Evolutionary conservation across 139 green algal genomes (phyloP).

Genomic region (Auxenochlorella protothecoides): DNA sequence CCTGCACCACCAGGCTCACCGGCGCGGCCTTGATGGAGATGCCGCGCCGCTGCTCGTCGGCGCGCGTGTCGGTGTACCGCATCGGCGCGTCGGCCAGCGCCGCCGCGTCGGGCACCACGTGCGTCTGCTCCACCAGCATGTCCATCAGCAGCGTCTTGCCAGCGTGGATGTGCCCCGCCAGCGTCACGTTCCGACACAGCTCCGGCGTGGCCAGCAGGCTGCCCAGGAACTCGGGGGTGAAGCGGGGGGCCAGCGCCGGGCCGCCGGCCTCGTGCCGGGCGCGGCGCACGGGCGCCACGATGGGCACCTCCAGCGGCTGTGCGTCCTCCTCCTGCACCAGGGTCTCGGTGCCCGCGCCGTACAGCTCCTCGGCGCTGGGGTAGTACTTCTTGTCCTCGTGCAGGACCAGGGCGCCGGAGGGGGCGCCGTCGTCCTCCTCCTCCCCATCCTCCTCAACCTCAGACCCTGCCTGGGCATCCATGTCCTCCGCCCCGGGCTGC

Average conservation of each 20-base stretch:
- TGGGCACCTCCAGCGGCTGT: slow-evolving; percentile 91
- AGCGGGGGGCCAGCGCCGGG: slow-evolving; percentile 37
- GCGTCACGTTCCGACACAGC: slow-evolving; percentile 78
- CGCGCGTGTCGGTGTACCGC: slow-evolving; percentile 89
- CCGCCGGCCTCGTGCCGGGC: background rate
- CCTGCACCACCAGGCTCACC: slow-evolving; percentile 82
- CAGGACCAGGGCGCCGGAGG: slow-evolving; percentile 64
- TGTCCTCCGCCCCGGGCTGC: slow-evolving; percentile 20
- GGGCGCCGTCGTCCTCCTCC: slow-evolving; percentile 31
- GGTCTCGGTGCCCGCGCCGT: slow-evolving; percentile 80
- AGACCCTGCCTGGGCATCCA: background rate
- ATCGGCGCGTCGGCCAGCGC: slow-evolving; percentile 33
- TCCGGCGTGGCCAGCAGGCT: slow-evolving; percentile 56
- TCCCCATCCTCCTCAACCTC: slow-evolving; percentile 22
- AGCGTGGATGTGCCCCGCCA: slow-evolving; percentile 93
- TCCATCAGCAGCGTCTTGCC: slow-evolving; percentile 96
- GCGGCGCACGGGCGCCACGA: slow-evolving; percentile 78
- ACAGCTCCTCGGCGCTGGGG: slow-evolving; percentile 87
- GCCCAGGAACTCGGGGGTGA: slow-evolving; percentile 71
- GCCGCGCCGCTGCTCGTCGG: slow-evolving; percentile 85
- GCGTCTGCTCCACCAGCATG: slow-evolving; percentile 95
- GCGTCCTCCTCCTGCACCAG: slow-evolving; percentile 97
- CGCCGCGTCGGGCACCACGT: slow-evolving; percentile 41
- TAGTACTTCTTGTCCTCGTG: slow-evolving; percentile 99
- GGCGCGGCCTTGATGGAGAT: slow-evolving; percentile 93